A percentile compares a stretch with the other conserved stretches of the same genome.
Conservation (phyloP, 306 rosid species). For the Cucurbita maxima region DNA sequence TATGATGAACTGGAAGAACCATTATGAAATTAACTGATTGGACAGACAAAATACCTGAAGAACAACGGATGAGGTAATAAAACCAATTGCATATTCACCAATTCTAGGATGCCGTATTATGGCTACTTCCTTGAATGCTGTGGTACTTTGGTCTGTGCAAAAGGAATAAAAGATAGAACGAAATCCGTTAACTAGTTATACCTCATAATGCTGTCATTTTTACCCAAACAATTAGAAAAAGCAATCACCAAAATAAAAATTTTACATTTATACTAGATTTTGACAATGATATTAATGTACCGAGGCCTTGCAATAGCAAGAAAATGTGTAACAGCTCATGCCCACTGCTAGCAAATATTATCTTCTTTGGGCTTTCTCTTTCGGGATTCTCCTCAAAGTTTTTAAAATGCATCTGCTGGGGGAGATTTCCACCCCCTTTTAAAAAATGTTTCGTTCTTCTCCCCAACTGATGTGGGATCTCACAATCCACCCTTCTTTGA, state of each 20-base stretch:
- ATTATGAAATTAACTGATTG: not conserved
- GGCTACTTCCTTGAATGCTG: conserved; percentile 45
- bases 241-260: not conserved
- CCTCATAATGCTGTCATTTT: not conserved
- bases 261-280: not conserved
- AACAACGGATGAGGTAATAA: conserved; percentile 33
- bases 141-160: conserved; percentile 35
- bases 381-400: too few relatives aligned
- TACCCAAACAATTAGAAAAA: not conserved
- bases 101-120: conserved; percentile 37
- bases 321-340: not conserved
- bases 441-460: too few relatives aligned
- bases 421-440: too few relatives aligned
- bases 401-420: too few relatives aligned
- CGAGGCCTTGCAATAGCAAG: not conserved
- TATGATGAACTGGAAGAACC: not conserved
- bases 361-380: too few relatives aligned
- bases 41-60: conserved; percentile 25
- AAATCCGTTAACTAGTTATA: not conserved
- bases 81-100: conserved; percentile 47
- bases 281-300: not conserved
- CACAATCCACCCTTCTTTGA: too few relatives aligned
- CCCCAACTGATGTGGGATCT: too few relatives aligned
- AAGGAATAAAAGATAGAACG: not conserved
- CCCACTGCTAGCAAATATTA: too few relatives aligned